Evolutionary conservation across 352 stramenopile species (phyloP).

Genomic region (Globisporangium iwayamae): DNA sequence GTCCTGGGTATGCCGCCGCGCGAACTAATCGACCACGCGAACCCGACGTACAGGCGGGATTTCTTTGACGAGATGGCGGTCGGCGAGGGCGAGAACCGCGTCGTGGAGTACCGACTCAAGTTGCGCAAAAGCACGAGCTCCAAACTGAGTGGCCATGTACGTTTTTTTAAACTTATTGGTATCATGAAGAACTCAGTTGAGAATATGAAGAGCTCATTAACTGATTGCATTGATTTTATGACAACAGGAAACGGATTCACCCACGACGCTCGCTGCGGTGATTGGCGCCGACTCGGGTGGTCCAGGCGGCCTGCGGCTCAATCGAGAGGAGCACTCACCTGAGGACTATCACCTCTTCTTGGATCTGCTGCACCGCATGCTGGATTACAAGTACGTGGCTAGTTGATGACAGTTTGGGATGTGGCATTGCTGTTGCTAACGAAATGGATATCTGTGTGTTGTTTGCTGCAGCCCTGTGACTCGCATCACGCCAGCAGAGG

Average conservation of each 20-base stretch:
- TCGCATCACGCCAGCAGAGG: slow-evolving; percentile 90
- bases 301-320: slow-evolving; percentile 30
- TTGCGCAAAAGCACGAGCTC: slow-evolving; percentile 44
- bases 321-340: slow-evolving; percentile 67
- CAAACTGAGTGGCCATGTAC: slow-evolving; percentile 33
- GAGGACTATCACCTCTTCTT: slow-evolving; percentile 92
- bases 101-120: slow-evolving; percentile 66
- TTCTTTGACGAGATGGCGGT: slow-evolving; percentile 91
- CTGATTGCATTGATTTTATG: slow-evolving; percentile 2
- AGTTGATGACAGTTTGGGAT: background rate
- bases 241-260: slow-evolving; percentile 26
- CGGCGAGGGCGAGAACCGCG: slow-evolving; percentile 49
- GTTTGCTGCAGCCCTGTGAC: slow-evolving; percentile 53
- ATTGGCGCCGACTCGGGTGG: slow-evolving; percentile 44
- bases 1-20: slow-evolving; percentile 93
- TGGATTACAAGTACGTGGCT: slow-evolving; percentile 90
- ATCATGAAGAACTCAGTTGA: background rate
- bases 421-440: background rate
- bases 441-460: background rate
- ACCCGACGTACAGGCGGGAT: slow-evolving; percentile 72
- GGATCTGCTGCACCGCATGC: slow-evolving; percentile 93
- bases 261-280: slow-evolving; percentile 53
- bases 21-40: slow-evolving; percentile 88
- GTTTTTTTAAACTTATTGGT: background rate
- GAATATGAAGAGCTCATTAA: background rate